These are phyloP conservation scores for Croton laevigatus DNA, from an alignment of 441 rosid species.

Conservation along the genomic window DNA sequence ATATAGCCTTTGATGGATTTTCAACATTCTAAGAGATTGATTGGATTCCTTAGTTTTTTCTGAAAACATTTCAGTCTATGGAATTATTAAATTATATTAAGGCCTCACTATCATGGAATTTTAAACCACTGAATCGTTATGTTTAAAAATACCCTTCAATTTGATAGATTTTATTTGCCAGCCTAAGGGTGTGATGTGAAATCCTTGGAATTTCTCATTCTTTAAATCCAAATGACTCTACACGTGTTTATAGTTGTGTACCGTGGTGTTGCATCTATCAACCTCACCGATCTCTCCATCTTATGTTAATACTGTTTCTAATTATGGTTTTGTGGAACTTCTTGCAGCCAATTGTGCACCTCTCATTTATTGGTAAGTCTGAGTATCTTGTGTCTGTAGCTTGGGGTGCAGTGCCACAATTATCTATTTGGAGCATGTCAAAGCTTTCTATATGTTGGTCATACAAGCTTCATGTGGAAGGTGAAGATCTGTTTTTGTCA, in stretches of 20 bases:
- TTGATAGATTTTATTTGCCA: no score
- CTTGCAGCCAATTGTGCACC: slow-evolving; percentile 68
- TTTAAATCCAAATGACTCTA: no score
- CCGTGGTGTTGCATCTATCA: not conserved
- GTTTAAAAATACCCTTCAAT: no score
- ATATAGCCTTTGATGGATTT: not conserved
- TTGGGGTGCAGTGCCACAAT: slow-evolving; percentile 56
- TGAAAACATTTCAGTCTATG: no score
- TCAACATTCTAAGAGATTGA: no score
- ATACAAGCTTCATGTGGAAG: slow-evolving; percentile 76
- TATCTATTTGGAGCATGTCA: slow-evolving; percentile 81
- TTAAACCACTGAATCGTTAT: no score
- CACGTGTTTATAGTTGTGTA: not conserved
- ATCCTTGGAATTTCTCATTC: no score
- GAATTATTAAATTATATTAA: no score
- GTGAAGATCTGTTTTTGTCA: slow-evolving; percentile 32
- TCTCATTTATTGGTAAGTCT: slow-evolving; percentile 72
- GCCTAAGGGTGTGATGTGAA: no score
- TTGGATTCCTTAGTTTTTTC: no score
- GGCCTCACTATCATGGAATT: no score
- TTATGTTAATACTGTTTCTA: not conserved
- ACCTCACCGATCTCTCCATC: not conserved
- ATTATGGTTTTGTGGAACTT: slow-evolving; percentile 17
- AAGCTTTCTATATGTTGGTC: slow-evolving; percentile 77
- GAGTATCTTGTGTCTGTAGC: slow-evolving; percentile 82